A percentile compares a stretch with the other conserved stretches of the same genome.
phyloP scores from a whole-genome alignment of 192 early-diverging fungal species.

The Anaeromyces robustus region DNA sequence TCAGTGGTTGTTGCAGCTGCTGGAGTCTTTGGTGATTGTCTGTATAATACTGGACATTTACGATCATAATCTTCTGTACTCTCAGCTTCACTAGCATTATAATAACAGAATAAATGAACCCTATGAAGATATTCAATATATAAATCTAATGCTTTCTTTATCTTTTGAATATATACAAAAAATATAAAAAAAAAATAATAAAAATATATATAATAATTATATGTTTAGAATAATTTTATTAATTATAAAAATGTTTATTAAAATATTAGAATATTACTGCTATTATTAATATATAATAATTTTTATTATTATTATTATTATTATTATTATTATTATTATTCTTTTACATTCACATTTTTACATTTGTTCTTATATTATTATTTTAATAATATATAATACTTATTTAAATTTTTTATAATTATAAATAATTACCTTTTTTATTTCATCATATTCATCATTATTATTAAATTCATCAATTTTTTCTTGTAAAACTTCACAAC shows the following conservation, averaged over 20 bases:
- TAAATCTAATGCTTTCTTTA: slow-evolving; percentile 49
- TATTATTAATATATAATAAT: no score
- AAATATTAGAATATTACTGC: no score
- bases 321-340: no score
- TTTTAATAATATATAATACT: no score
- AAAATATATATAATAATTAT: no score
- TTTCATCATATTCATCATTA: slow-evolving; percentile 2
- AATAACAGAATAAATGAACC: slow-evolving; percentile 92
- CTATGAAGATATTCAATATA: slow-evolving; percentile 70
- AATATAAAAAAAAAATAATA: neutral
- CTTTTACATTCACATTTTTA: no score
- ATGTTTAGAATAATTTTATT: no score
- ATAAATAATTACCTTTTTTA: neutral
- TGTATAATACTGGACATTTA: slow-evolving; percentile 39
- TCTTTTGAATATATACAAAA: neutral
- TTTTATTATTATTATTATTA: no score
- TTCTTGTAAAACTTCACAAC: slow-evolving; percentile 7
- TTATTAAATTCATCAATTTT: slow-evolving; percentile 8
- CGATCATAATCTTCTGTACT: slow-evolving; percentile 71
- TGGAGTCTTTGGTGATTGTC: slow-evolving; percentile 30
- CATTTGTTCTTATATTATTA: no score
- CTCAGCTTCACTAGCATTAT: slow-evolving; percentile 63
- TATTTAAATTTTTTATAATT: no score
- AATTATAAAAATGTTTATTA: no score
- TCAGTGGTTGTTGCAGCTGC: neutral